Evolutionary conservation across 2,329 filamentous ascomycete genomes (phyloP), one percentile per base, ranked within the genome.

Genomic region (Botryotinia narcissicola): DNA sequence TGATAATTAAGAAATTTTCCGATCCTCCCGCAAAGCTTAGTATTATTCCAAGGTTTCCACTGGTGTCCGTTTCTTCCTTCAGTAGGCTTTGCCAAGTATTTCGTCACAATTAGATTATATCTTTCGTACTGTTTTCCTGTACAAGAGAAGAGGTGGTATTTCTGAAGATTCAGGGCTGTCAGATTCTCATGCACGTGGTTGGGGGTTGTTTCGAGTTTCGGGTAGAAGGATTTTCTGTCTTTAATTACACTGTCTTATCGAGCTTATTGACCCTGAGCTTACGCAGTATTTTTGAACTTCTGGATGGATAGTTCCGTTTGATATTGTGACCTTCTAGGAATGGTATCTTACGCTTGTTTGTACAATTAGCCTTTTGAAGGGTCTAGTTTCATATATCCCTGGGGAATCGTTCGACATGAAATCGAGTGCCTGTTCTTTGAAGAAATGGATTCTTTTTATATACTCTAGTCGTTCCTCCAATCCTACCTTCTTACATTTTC

Each of bases 1-100:
- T 29, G 10, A 42, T 25, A 25, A 32, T 42, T 16, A 42, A 32
- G 35, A n/a, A 22, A 22, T 42, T 42, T 4, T 32, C n/a, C 16
- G 6, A 32, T 71, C 69, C 32, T 64, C 69, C 69, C 59, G 69
- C 44, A 54, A 71, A 51, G 59, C 59, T 64, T 71, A 35, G 25
- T 29, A 57, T 57, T 16, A 42, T 42, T 10, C 9, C 10, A 9
- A 29, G 35, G 25, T 20, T 42, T 42, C 25, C 16, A 32, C 64
- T 68, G 35, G 48, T 25, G 2, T 40, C 42, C 18, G 66, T 57
- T 57, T 57, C 48, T 68, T 68, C 48, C 35, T 68, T 68, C 25
- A 8, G 66, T 22, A 68, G 35, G 18, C 35, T 68, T 32, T 68
- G 25, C 37, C 10, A 25, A 32, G 37, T 37, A 35, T 57, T 44